Evolutionary conservation across 371 early-diverging fungal genomes (phyloP), one percentile per base, ranked within the genome.

Genomic region (Gilbertella persicaria): DNA sequence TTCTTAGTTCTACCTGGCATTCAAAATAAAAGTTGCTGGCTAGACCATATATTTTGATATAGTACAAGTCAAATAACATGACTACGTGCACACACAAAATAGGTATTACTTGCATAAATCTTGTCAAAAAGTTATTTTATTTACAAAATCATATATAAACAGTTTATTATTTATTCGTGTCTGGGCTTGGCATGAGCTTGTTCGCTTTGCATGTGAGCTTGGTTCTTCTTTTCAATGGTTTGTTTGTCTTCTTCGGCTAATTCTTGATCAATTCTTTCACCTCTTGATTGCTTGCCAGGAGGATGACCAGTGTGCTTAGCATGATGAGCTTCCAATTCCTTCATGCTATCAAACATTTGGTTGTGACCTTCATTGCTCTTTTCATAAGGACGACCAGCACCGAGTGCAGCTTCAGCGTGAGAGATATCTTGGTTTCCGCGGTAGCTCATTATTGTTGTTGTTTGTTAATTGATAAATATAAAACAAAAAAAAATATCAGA

Each of bases 331-430:
- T 45, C 49, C 16, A 57, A 40, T 25, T 62, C 58, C 30, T 53
- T 36, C 19, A 41, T 35, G 20, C 13, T 40, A 36, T 62, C 52
- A 40, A 42, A 62, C 63, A 57, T 62, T 45, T 48, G 24, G 28
- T 47, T 43, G 20, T 62, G 63, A 16, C 53, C 53, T 49, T 49
- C 49, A 2, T 14, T 44, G 1, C 48, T 17, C 6, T 33, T 45
- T 53, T 62, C 63, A 23, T 62, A 57, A 9, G 53, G 40, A 42
- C 58, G 53, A 39, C 63, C 58, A 17, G 58, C 58, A 23, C 37
- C 33, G 19, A 57, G 53, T 21, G 63, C 63, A 25, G 63, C 50
- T 62, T 62, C 63, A 23, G 58, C 44, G 14, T 57, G 63, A 10
- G 63, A 47, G 24, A 57, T 43, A n/a, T 57, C 13, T 16, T 35